Evolutionary conservation across 2,329 filamentous ascomycete species (phyloP).

Genomic region (Colletotrichum sp.): DNA sequence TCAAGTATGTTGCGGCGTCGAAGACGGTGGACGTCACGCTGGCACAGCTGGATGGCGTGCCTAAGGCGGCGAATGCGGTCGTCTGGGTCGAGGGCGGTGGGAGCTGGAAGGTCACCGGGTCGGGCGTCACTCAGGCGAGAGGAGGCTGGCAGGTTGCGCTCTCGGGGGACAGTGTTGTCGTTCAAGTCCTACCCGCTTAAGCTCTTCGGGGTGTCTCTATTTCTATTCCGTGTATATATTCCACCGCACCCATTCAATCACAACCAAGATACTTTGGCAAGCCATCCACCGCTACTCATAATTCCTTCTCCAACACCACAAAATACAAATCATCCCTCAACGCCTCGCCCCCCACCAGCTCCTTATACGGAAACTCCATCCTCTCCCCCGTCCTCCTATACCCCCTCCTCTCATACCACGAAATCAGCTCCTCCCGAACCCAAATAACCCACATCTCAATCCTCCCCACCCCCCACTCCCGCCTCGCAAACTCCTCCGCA

Average conservation of each 20-base stretch:
- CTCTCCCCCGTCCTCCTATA: slow-evolving; percentile 44
- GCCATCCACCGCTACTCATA: too few relatives aligned
- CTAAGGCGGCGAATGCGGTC: slow-evolving; percentile 31
- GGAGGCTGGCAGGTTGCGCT: slow-evolving; percentile 25
- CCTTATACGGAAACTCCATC: slow-evolving; percentile 45
- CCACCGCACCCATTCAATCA: neutral
- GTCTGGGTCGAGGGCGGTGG: slow-evolving; percentile 37
- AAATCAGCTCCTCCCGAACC: slow-evolving; percentile 46
- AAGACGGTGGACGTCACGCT: slow-evolving; percentile 33
- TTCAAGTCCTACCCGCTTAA: slow-evolving; percentile 33
- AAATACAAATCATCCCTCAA: slow-evolving; percentile 51
- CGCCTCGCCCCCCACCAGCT: slow-evolving; percentile 38
- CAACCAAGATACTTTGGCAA: too few relatives aligned
- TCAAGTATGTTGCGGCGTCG: slow-evolving; percentile 34
- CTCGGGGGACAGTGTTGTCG: neutral
- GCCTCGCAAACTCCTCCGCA: slow-evolving; percentile 43
- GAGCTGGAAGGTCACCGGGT: slow-evolving; percentile 11
- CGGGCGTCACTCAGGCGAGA: slow-evolving; percentile 2
- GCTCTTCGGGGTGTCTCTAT: neutral
- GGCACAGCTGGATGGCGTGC: slow-evolving; percentile 31
- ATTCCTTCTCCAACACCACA: slow-evolving; percentile 43
- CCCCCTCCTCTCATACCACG: slow-evolving; percentile 50
- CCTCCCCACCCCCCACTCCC: slow-evolving; percentile 33
- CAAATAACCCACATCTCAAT: slow-evolving; percentile 53
- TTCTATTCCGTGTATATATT: neutral